phyloP scores from a whole-genome alignment of 108 stramenopile species.

The Skeletonema costatum region DNA sequence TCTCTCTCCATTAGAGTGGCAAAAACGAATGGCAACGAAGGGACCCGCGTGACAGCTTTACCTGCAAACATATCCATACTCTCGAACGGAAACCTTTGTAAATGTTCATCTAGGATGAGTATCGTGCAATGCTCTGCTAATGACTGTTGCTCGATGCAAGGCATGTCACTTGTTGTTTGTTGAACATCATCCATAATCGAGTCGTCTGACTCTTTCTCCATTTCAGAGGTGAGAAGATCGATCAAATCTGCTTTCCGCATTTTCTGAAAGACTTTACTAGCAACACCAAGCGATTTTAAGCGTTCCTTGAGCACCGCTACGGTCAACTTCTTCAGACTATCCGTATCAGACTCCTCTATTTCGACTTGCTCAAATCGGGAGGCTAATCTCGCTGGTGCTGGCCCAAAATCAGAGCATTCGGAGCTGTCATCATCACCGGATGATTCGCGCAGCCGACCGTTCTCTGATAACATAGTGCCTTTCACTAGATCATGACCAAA shows the following conservation, averaged over 20 bases:
- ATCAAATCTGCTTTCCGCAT: conserved; percentile 64
- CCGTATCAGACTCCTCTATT: background rate
- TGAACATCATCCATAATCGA: background rate
- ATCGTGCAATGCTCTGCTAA: conserved; percentile 48
- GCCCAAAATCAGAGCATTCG: conserved; percentile 40
- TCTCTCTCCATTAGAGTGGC: conserved; percentile 58
- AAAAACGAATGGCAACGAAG: conserved; percentile 82
- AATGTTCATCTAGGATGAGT: conserved; percentile 91
- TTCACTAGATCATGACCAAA: conserved; percentile 37
- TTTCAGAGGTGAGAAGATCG: conserved; percentile 48
- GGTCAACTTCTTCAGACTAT: conserved; percentile 58
- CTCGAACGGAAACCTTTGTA: conserved; percentile 96
- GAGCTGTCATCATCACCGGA: conserved; percentile 29
- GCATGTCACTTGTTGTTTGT: background rate
- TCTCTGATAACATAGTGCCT: conserved; percentile 21
- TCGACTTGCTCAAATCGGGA: conserved; percentile 70
- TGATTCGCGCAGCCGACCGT: background rate
- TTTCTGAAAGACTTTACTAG: conserved; percentile 28
- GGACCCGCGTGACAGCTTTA: conserved; percentile 84
- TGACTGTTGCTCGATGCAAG: background rate
- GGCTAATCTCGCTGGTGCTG: conserved; percentile 52
- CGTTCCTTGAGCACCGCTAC: conserved; percentile 63
- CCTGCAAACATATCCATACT: conserved; percentile 74
- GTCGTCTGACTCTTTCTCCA: conserved; percentile 18
- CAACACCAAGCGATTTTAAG: conserved; percentile 30